Evolutionary conservation across 208 protist genomes (phyloP), one percentile per base, ranked within the genome.

Genomic region (Kentomonas sorsogonicus): DNA sequence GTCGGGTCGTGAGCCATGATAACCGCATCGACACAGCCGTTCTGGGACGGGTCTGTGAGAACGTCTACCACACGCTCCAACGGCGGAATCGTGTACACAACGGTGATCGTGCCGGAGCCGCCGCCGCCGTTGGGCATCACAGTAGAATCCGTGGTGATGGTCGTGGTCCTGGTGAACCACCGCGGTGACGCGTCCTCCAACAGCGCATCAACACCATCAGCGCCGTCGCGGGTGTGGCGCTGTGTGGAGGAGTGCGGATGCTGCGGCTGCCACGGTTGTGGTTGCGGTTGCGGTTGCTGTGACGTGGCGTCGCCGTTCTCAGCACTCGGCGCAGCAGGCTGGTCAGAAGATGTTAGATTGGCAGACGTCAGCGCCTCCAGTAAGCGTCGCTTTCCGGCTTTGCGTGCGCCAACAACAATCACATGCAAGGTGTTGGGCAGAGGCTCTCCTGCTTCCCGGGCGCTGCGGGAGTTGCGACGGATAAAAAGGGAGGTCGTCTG

Each of bases 371-470:
- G 52, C 13, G 71, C 63, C 39, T 62, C 69, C 33, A 84, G 77
- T 9, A 91, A 62, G 45, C 72, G 80, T 27, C 66, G 65, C 45
- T 75, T 64, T 11, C 83, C 83, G 59, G 78, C 84, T 25, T 66
- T 44, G 25, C 56, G 41, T 1, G 77, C 53, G 25, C 86, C 86
- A 22, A 86, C 55, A 0, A 93, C 70, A 25, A 91, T 70, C 6
- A 82, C 76, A 40, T 91, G 74, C 38, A 95, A 63, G 1, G 79
- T 86, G 53, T 90, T 93, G 3, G 89, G 86, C 2, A 91, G 53
- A 0, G 70, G 40, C 51, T 91, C 83, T 6, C 47, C 47, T 0
- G 48, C 11, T 15, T 48, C 44, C 29, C 89, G 84, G 36, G 53
- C 68, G 20, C 70, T 60, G 1, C 89, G 69, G 20, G 79, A 66